Evolutionary conservation across 2,329 filamentous ascomycete species (phyloP), one percentile per base, ranked within the genome.

Genomic region (Epichloe elymi): DNA sequence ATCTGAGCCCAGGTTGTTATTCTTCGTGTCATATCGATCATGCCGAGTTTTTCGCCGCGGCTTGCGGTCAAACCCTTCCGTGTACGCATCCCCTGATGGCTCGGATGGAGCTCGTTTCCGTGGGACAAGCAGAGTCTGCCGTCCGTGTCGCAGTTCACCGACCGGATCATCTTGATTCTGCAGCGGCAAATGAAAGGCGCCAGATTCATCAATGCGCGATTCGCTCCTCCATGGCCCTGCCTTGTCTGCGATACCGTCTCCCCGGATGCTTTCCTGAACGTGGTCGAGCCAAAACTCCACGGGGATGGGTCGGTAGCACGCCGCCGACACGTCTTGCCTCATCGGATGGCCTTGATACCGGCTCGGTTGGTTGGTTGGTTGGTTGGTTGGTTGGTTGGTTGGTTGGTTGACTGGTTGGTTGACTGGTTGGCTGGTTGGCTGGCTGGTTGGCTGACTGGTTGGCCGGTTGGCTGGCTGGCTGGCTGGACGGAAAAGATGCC

Each of bases 11-110:
- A 19, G 17, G 15, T n/a, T 10, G 5, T 17, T 10, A 12, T 14
- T 38, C 36, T 17, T 49, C 11, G 23, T 17, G 19, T 47, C 46
- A 38, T 61, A 60, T 40, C 57, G 53, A 44, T 56, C 49, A 5
- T 46, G 19, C 35, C 57, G 54, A 47, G 56, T 55, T 30, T 54
- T 57, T n/a, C 53, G 56, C 19, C 57, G 53, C 17, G 53, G 44
- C 36, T 41, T 52, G 36, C 51, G 55, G n/a, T 54, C 44, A 20
- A 56, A 58, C 12, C 46, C 45, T 2, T 43, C 12, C 3, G 3
- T 26, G 5, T 26, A 33, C 8, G 8, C 17, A 4, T n/a, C 11
- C 5, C 14, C 26, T 35, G 46, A 19, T 6, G 2, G n/a, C 15
- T 48, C 46, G 20, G 7, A 35, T 35, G 30, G 38, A 19, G 4